These are phyloP conservation scores for Sarcomyxa edulis DNA, from an alignment of 768 basidiomycete species.

Conservation along the genomic window DNA sequence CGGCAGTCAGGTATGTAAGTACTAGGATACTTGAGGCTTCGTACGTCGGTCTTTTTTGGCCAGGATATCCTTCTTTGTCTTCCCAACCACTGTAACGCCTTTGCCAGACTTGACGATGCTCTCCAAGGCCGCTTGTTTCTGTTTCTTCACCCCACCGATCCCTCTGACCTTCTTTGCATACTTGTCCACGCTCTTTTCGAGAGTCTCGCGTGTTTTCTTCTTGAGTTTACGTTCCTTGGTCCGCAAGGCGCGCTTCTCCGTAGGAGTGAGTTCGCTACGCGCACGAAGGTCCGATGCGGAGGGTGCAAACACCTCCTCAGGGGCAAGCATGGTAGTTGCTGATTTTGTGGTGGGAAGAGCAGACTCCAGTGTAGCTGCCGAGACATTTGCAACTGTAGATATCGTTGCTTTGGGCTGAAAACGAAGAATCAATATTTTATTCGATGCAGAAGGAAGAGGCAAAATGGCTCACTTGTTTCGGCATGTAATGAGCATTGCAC, in stretches of 20 bases:
- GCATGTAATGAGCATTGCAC: conserved; percentile 92
- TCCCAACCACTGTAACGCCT: conserved; percentile 86
- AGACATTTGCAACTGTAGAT: conserved; percentile 74
- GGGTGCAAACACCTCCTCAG: conserved; percentile 84
- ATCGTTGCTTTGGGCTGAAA: conserved; percentile 84
- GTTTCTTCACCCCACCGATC: conserved; percentile 58
- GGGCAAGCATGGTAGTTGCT: conserved; percentile 77
- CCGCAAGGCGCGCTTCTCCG: conserved; percentile 71
- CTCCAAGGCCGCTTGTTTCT: conserved; percentile 81
- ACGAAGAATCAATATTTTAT: neutral
- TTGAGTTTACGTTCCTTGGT: conserved; percentile 65
- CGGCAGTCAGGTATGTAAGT: too few species aligned
- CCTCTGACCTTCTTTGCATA: conserved; percentile 52
- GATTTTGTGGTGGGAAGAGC: conserved; percentile 83
- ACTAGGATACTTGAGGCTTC: neutral
- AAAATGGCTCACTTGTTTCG: conserved; percentile 68
- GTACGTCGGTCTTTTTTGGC: conserved; percentile 23
- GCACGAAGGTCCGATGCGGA: conserved; percentile 50
- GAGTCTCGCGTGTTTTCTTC: conserved; percentile 58
- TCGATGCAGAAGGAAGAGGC: neutral
- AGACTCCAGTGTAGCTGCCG: conserved; percentile 82
- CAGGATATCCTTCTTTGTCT: conserved; percentile 36
- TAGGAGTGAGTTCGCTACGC: conserved; percentile 78
- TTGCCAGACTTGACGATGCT: conserved; percentile 80
- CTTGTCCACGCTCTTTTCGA: conserved; percentile 64